These are phyloP conservation scores for Rhododendron ferrugineum DNA, from an alignment of 148 eudicot genomes.

Conservation along the genomic window DNA sequence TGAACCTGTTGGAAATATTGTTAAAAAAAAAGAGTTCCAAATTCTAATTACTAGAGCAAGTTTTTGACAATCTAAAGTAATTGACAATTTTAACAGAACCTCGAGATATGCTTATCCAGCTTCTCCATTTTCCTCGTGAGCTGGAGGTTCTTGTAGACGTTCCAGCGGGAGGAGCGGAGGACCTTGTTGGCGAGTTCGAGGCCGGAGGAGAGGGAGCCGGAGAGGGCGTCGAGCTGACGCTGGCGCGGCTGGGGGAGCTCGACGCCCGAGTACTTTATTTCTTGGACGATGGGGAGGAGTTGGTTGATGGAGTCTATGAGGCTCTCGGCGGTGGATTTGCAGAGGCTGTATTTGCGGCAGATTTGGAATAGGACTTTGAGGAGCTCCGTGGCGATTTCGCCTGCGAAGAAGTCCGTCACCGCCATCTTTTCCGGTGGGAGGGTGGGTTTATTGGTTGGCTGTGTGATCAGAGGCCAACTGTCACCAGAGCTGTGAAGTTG, in stretches of 20 bases:
- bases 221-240: conserved; percentile 61
- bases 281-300: conserved; percentile 71
- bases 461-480: neutral
- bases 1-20: conserved; percentile 4
- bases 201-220: conserved; percentile 42
- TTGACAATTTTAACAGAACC: conserved; percentile 8
- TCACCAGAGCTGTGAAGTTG: neutral
- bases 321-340: conserved; percentile 54
- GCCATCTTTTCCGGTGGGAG: conserved; percentile 31
- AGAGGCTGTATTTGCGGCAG: conserved; percentile 33
- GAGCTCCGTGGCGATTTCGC: conserved; percentile 85
- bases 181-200: conserved; percentile 50
- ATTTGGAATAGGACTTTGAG: conserved; percentile 44
- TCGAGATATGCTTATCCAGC: conserved; percentile 46
- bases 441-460: too few relatives aligned
- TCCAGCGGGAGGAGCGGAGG: conserved; percentile 54
- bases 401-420: conserved; percentile 72
- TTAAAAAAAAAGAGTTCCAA: too few relatives aligned
- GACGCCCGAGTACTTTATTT: conserved; percentile 71
- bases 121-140: conserved; percentile 75
- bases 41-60: too few relatives aligned
- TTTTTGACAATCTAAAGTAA: too few relatives aligned
- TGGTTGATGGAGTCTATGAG: conserved; percentile 37
- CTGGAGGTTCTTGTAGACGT: conserved; percentile 64
- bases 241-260: conserved; percentile 64